Percentiles rank a stretch among this genome's conserved stretches.
Evolutionary conservation across 1,284 basidiomycete genomes (phyloP).

Genomic region (Tetrapyrgos nigripes): DNA sequence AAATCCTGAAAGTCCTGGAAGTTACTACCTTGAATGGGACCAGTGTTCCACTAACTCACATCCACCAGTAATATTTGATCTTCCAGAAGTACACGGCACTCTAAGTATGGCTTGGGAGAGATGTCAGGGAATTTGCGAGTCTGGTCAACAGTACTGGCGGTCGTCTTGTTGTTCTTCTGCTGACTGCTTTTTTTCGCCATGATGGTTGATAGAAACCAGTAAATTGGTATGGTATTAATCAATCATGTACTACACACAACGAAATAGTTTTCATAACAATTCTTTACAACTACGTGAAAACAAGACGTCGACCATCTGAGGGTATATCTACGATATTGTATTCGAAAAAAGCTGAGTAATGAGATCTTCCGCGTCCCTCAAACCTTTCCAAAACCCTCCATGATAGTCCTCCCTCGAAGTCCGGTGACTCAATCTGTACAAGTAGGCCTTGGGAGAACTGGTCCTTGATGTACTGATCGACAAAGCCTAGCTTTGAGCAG

Average conservation of each 20-base stretch:
- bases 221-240: no score
- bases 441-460: constrained; percentile 46
- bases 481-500: constrained; percentile 70
- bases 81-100: constrained; percentile 55
- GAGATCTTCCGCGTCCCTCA: constrained; percentile 46
- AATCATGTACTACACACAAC: no score
- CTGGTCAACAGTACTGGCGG: no score
- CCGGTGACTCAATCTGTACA: constrained; percentile 44
- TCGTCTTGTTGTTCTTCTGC: no score
- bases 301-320: no score
- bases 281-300: no score
- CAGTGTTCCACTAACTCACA: constrained; percentile 41
- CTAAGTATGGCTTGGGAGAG: constrained; percentile 48
- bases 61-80: constrained; percentile 73
- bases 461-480: constrained; percentile 66
- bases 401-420: constrained; percentile 52
- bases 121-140: constrained; percentile 18
- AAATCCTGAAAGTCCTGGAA: constrained; percentile 49
- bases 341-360: constrained; percentile 2
- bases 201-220: no score
- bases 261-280: no score
- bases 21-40: neutral
- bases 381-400: constrained; percentile 52
- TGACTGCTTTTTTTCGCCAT: no score
- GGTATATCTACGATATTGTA: no score